Evolutionary conservation across 2,329 filamentous ascomycete species (phyloP).

Genomic region (Alternaria ventricosa): DNA sequence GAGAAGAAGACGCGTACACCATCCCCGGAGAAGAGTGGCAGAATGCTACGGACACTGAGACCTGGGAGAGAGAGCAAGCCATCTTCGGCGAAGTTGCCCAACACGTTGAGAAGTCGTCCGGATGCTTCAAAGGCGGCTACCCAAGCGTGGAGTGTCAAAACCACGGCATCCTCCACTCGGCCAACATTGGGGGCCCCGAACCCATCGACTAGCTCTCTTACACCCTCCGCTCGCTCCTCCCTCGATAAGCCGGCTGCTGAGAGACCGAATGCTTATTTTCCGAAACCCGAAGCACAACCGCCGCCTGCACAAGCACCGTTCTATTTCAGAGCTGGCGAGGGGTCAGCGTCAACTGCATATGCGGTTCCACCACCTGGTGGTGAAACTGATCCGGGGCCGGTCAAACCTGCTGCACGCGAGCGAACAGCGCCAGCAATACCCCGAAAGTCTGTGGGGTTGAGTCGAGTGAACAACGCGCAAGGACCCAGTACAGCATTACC

Average conservation of each 20-base stretch:
- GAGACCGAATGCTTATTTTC: constrained; percentile 18
- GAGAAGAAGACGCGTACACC: constrained; percentile 62
- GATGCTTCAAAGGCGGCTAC: constrained; percentile 68
- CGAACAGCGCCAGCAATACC: constrained; percentile 23
- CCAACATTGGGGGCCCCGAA: constrained; percentile 19
- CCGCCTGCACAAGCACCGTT: constrained; percentile 25
- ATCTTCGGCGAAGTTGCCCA: constrained; percentile 55
- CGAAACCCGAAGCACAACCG: constrained; percentile 17
- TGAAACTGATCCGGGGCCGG: constrained; percentile 19
- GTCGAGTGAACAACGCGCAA: constrained; percentile 13
- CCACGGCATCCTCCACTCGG: constrained; percentile 22
- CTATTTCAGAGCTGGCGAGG: constrained; percentile 33
- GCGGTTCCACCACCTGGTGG: constrained; percentile 19
- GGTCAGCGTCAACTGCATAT: constrained; percentile 20
- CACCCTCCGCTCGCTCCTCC: constrained; percentile 34
- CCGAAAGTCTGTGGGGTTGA: constrained; percentile 30
- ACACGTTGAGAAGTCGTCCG: constrained; percentile 53
- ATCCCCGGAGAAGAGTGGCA: constrained; percentile 67
- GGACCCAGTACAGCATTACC: constrained; percentile 30
- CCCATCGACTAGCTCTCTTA: constrained; percentile 25
- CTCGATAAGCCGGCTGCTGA: constrained; percentile 37
- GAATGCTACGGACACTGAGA: constrained; percentile 64
- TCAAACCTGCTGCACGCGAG: constrained; percentile 11
- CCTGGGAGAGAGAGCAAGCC: constrained; percentile 53
- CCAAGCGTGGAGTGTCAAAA: constrained; percentile 62